These are phyloP conservation scores for Candida tropicalis DNA, from an alignment of 1,139 yeast species.

Conservation along the genomic window DNA sequence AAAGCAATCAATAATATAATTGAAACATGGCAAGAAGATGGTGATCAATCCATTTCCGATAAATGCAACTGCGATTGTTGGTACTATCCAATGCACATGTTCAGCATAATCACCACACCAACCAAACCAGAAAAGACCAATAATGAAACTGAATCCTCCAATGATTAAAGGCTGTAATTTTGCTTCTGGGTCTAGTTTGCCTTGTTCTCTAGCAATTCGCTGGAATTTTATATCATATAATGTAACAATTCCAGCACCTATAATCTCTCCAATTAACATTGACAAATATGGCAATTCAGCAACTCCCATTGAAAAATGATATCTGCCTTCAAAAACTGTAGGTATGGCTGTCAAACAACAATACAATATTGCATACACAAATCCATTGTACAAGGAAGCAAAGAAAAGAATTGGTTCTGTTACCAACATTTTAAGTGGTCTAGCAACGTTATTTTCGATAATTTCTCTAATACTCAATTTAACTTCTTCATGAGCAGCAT, in stretches of 20 bases:
- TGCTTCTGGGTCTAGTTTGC: slow-evolving; percentile 74
- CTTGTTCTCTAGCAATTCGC: slow-evolving; percentile 37
- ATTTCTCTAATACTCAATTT: slow-evolving; percentile 64
- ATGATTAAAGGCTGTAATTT: slow-evolving; percentile 75
- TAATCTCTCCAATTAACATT: slow-evolving; percentile 59
- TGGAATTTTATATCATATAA: slow-evolving; percentile 30
- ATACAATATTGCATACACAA: slow-evolving; percentile 82
- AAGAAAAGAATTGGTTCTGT: slow-evolving; percentile 74
- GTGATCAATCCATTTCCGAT: slow-evolving; percentile 76
- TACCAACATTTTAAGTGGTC: slow-evolving; percentile 71
- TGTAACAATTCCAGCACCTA: slow-evolving; percentile 52
- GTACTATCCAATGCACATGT: slow-evolving; percentile 81
- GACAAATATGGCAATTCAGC: slow-evolving; percentile 66
- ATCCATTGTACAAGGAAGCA: slow-evolving; percentile 74
- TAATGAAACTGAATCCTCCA: slow-evolving; percentile 71
- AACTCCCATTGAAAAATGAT: slow-evolving; percentile 54
- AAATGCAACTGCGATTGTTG: slow-evolving; percentile 70
- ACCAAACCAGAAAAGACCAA: slow-evolving; percentile 81
- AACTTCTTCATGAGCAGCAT: slow-evolving; percentile 80
- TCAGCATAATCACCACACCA: slow-evolving; percentile 81
- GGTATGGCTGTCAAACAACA: slow-evolving; percentile 81
- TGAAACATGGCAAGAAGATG: slow-evolving; percentile 76
- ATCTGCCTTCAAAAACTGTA: slow-evolving; percentile 63
- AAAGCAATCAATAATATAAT: slow-evolving; percentile 81
- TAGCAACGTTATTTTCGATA: slow-evolving; percentile 63